A percentile compares a stretch with the other conserved stretches of the same genome.
These are phyloP conservation scores for Claviceps africana DNA, from an alignment of 2,329 filamentous ascomycete genomes.

Conservation along the genomic window DNA sequence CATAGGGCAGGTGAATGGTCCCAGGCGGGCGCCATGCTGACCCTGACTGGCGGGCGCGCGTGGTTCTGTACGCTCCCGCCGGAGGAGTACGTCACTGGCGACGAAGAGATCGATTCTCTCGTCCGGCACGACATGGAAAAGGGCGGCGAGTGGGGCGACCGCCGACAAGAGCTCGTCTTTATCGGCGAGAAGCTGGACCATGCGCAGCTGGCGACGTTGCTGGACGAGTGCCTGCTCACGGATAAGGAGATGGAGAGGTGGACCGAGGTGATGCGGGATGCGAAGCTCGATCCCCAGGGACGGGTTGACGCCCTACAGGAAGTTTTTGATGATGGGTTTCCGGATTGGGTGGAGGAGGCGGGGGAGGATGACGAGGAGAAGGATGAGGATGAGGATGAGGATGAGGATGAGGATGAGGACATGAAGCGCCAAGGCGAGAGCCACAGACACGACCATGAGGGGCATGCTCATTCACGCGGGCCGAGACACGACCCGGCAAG, in stretches of 20 bases:
- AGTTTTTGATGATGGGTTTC: conserved; percentile 45
- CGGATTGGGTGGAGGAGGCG: conserved; percentile 36
- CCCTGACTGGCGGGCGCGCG: conserved; percentile 36
- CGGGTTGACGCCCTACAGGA: conserved; percentile 32
- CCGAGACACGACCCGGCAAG: neutral
- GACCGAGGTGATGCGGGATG: conserved; percentile 35
- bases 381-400: conserved; percentile 9
- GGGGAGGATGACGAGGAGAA: conserved; percentile 25
- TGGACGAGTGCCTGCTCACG: conserved; percentile 50
- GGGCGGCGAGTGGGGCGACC: conserved; percentile 52
- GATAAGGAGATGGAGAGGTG: conserved; percentile 42
- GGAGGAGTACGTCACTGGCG: conserved; percentile 33
- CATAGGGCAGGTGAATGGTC: conserved; percentile 45
- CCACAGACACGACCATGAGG: conserved; percentile 16
- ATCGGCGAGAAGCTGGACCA: conserved; percentile 53
- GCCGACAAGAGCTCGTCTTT: conserved; percentile 59
- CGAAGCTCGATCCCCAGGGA: conserved; percentile 19
- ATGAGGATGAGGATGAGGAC: conserved; percentile 11
- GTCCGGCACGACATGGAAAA: conserved; percentile 35
- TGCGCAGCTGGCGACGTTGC: conserved; percentile 30
- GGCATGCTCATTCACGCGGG: conserved; percentile 1
- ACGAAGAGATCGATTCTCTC: conserved; percentile 32
- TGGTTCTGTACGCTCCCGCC: conserved; percentile 48
- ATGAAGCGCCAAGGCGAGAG: too few species aligned
- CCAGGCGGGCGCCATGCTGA: conserved; percentile 51